These are phyloP conservation scores for Helenozyma rhizophorensis DNA, from an alignment of 805 yeast genomes.

Conservation along the genomic window DNA sequence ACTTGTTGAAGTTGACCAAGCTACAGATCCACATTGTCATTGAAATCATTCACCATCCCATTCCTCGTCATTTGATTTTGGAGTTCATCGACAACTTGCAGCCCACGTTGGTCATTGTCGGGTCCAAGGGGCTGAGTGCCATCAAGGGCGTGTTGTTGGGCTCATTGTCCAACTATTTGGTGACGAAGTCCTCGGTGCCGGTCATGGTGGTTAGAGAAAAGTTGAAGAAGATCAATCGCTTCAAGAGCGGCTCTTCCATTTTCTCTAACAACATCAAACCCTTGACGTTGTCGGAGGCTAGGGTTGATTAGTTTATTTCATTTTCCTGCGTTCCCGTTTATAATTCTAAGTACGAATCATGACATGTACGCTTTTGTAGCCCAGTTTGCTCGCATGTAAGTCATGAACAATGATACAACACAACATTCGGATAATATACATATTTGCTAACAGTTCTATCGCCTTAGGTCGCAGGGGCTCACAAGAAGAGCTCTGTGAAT, in stretches of 20 bases:
- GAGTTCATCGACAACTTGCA: conserved; percentile 67
- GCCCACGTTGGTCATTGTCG: conserved; percentile 72
- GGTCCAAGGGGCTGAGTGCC: conserved; percentile 70
- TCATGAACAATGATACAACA: background rate
- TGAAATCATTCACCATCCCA: conserved; percentile 72
- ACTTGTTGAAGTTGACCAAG: conserved; percentile 58
- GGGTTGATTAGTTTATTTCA: conserved; percentile 29
- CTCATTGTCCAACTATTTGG: conserved; percentile 66
- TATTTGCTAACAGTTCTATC: too few relatives aligned
- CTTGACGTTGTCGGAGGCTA: conserved; percentile 45
- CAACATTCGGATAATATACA: too few relatives aligned
- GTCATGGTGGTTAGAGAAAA: conserved; percentile 78
- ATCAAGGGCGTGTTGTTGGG: conserved; percentile 72
- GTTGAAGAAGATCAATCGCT: conserved; percentile 62
- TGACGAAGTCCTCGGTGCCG: conserved; percentile 67
- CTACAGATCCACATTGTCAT: conserved; percentile 69
- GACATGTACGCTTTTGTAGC: too few relatives aligned
- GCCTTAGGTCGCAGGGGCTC: too few relatives aligned
- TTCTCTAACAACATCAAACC: conserved; percentile 55
- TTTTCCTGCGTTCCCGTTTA: background rate
- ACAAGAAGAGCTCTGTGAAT: conserved; percentile 50
- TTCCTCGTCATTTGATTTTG: conserved; percentile 65
- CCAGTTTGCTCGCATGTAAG: background rate
- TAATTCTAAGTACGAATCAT: too few relatives aligned
- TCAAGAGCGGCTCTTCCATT: conserved; percentile 43